Base-by-base conservation (phyloP, 306 rosid species). In the Dalbergia cultrata region DNA sequence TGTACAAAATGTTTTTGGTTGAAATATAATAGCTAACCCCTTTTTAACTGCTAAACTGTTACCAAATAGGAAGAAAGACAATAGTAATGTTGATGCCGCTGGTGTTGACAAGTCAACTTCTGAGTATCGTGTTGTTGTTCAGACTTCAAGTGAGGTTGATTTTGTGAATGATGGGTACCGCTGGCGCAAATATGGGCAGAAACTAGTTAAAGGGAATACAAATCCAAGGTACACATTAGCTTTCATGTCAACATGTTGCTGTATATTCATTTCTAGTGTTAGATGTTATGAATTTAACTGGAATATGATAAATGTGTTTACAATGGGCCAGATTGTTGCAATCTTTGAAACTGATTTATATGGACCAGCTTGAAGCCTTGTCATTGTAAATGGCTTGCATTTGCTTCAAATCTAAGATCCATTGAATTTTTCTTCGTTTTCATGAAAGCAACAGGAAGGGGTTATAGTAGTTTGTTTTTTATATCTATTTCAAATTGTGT, bases 181-280 rank as follows among this genome's bases (percentile, higher is more conserved):
- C 75, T 95, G 98, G 98, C 95, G 97, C 71, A 95, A 95, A 87
- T 95, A 95, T 18, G 98, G 98, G 80, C 98, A 93, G 86, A 95
- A 95, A 80, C 72, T 90, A 52, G 97, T 92, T 35, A 95, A 92
- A 83, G 97, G 97, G 80, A 95, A 90, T 84, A 74, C 90, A 79
- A 87, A 95, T 78, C 98, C 95, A 44, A 90, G 97, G 98, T 92
- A 89, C 61, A 75, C 21, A 65, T 50, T 72, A 61, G 72, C 78
- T 84, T 85, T 49, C 71, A 69, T 77, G 69, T 73, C 65, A 41
- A 62, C 61, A 31, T 52, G n/a, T 31, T 57, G 66, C 22, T 45
- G 13, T 71, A 6, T 64, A 16, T 22, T 53, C 54, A 52, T 60
- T 17, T 59, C 37, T 71, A 44, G 59, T 63, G n/a, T 13, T 75